phyloP scores from a whole-genome alignment of 208 protist genomes.

The Willaertia magna region DNA sequence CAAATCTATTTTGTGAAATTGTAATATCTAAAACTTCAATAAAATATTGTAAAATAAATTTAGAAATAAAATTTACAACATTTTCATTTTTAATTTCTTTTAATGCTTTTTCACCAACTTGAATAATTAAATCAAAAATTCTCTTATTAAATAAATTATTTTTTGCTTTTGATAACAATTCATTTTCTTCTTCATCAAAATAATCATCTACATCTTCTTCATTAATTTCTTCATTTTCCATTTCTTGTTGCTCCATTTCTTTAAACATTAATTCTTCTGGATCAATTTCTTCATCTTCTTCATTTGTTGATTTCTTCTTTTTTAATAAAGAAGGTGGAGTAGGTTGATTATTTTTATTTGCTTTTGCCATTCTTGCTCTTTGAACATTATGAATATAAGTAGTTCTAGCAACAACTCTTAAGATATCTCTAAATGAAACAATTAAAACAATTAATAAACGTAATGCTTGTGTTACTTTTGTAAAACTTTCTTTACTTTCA shows the following conservation, averaged over 20 bases:
- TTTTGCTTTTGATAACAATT: not conserved
- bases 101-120: not conserved
- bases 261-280: not conserved
- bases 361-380: not conserved
- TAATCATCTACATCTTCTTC: not conserved
- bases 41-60: not conserved
- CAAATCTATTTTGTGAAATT: not conserved
- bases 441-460: not conserved
- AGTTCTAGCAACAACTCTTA: not conserved
- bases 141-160: not conserved
- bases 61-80: not conserved
- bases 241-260: not conserved
- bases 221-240: not conserved
- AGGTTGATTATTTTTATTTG: not conserved
- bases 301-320: not conserved
- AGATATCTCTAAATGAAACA: not conserved
- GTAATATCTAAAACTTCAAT: not conserved
- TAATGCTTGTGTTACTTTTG: not conserved
- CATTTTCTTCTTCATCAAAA: not conserved
- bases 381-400: not conserved
- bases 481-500: not conserved
- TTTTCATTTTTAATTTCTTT: not conserved
- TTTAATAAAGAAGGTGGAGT: not conserved
- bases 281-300: not conserved
- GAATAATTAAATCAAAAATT: not conserved